A percentile compares a stretch with the other conserved stretches of the same genome.
Evolutionary conservation across 805 yeast species (phyloP).

Genomic region (Yamadazyma insecticola): DNA sequence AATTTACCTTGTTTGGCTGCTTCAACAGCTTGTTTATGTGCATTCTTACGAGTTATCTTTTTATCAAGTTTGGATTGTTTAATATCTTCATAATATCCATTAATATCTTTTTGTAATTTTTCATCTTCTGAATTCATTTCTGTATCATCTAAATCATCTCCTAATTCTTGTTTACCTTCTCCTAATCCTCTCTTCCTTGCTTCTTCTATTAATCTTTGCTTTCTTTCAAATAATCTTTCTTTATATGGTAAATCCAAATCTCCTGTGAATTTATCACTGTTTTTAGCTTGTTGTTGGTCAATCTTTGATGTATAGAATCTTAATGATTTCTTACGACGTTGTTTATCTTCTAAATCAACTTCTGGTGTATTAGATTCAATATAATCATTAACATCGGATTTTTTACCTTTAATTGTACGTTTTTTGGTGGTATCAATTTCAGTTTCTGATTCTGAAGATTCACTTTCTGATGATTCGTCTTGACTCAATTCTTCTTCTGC

Average conservation of each 20-base stretch:
- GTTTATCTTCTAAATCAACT: conserved; percentile 83
- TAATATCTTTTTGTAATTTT: conserved; percentile 33
- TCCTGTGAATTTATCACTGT: conserved; percentile 50
- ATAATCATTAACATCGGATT: conserved; percentile 42
- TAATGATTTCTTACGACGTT: conserved; percentile 70
- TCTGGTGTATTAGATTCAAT: conserved; percentile 68
- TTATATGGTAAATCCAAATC: conserved; percentile 89
- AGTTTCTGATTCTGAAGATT: conserved; percentile 22
- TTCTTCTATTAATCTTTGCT: conserved; percentile 79
- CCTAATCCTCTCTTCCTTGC: conserved; percentile 76
- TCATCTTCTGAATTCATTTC: conserved; percentile 49
- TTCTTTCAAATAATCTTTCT: conserved; percentile 87
- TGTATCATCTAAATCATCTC: conserved; percentile 52
- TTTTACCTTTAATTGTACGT: conserved; percentile 43
- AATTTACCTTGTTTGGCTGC: conserved; percentile 86
- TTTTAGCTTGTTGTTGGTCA: conserved; percentile 73
- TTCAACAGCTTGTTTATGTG: conserved; percentile 64
- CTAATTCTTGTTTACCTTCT: conserved; percentile 43
- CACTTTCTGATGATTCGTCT: conserved; percentile 13
- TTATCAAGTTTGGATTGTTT: conserved; percentile 43
- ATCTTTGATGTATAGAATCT: conserved; percentile 97
- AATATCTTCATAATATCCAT: conserved; percentile 55
- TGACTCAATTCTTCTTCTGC: conserved; percentile 13
- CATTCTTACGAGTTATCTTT: conserved; percentile 51
- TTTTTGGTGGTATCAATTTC: conserved; percentile 50